phyloP scores from a whole-genome alignment of 148 eudicot genomes.

The Spergularia bocconei region DNA sequence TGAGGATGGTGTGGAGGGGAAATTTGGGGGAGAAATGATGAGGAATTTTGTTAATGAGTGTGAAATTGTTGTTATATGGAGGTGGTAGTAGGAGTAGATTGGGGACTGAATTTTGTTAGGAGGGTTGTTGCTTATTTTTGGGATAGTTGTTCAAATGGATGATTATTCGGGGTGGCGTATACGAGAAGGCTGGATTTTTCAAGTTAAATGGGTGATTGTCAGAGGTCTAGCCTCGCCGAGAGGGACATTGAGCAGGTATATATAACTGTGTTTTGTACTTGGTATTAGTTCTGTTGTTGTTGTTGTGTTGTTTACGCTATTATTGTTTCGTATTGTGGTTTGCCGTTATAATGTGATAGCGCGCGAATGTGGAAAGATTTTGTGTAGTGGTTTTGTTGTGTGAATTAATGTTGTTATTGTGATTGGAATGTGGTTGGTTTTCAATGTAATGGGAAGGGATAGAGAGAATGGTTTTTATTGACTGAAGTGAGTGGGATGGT shows the following conservation, averaged over 20 bases:
- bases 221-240: slow-evolving; percentile 46
- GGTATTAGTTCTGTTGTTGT: neutral
- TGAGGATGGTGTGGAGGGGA: slow-evolving; percentile 9
- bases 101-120: slow-evolving; percentile 11
- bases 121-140: slow-evolving; percentile 30
- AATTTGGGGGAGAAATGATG: slow-evolving; percentile 6
- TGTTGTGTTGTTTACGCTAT: neutral
- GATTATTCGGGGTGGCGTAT: slow-evolving; percentile 28
- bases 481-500: no score
- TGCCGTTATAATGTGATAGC: neutral
- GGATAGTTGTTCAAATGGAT: slow-evolving; percentile 63
- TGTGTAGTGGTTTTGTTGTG: neutral
- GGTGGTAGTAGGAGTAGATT: slow-evolving; percentile 26
- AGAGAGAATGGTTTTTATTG: no score
- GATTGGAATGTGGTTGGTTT: neutral
- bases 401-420: neutral
- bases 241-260: slow-evolving; percentile 79
- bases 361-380: neutral
- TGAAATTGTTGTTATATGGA: slow-evolving; percentile 11
- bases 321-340: neutral
- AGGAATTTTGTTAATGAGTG: slow-evolving; percentile 1
- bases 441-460: neutral
- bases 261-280: neutral
- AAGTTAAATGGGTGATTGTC: slow-evolving; percentile 85
- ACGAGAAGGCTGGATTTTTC: slow-evolving; percentile 33